Evolutionary conservation across 1,284 basidiomycete species (phyloP).

Genomic region (Inonotus hispidus): DNA sequence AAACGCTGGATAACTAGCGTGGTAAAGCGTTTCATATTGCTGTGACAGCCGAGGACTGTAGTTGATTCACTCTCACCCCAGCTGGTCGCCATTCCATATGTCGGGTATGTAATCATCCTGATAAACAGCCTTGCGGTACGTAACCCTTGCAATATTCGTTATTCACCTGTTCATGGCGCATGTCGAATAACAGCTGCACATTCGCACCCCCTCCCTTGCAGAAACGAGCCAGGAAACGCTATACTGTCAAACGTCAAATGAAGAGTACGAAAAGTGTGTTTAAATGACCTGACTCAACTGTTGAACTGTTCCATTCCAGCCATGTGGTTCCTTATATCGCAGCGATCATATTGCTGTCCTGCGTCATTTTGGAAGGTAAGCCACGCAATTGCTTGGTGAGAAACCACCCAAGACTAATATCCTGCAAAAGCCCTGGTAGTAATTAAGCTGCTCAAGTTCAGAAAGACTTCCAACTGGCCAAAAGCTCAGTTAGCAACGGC

Average conservation of each 20-base stretch:
- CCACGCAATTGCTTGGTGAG: background rate
- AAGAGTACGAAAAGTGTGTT: background rate
- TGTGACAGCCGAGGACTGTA: background rate
- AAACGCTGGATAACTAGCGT: background rate
- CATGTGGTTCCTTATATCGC: background rate
- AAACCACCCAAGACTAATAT: background rate
- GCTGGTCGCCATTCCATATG: background rate
- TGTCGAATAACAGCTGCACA: background rate
- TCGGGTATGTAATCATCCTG: background rate
- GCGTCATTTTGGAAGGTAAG: background rate
- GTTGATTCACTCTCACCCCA: background rate
- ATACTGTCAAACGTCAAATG: background rate
- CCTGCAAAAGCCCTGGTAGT: constrained; percentile 1
- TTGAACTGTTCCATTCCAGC: background rate
- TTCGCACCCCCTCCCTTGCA: background rate
- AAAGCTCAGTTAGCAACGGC: background rate
- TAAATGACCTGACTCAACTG: background rate
- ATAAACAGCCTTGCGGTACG: background rate
- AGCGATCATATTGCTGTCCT: background rate
- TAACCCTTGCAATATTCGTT: background rate
- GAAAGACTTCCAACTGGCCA: background rate
- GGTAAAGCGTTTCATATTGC: background rate
- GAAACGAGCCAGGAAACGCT: background rate
- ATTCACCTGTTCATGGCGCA: background rate
- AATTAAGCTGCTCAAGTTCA: background rate